phyloP scores from a whole-genome alignment of 2,329 filamentous ascomycete species.

The Dryadomyces sulphureus region DNA sequence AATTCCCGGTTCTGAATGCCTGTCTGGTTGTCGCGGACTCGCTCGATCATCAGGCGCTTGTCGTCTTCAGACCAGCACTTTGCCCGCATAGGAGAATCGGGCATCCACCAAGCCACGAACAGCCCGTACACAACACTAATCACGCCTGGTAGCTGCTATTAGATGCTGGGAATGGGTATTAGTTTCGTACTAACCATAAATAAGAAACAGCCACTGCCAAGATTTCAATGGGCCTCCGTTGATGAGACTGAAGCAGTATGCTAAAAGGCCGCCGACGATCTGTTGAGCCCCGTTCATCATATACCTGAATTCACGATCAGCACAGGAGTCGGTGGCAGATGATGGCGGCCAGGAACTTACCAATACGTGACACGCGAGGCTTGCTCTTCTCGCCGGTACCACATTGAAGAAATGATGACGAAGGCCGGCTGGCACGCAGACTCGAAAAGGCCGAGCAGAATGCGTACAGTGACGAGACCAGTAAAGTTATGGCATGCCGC shows the following conservation, averaged over 20 bases:
- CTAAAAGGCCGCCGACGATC: conserved; percentile 55
- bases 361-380: conserved; percentile 52
- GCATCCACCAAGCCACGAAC: conserved; percentile 49
- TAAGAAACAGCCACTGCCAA: conserved; percentile 56
- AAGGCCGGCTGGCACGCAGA: conserved; percentile 55
- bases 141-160: no score
- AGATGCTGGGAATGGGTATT: no score
- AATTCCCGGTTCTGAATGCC: conserved; percentile 41
- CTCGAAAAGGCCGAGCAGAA: conserved; percentile 56
- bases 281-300: conserved; percentile 67
- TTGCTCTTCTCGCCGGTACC: conserved; percentile 58
- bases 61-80: conserved; percentile 54
- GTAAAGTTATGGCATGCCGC: conserved; percentile 46
- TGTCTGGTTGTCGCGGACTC: conserved; percentile 45
- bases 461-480: conserved; percentile 44
- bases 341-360: no score
- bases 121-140: conserved; percentile 48
- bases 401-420: conserved; percentile 51
- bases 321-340: no score
- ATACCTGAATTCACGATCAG: no score
- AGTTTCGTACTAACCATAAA: no score
- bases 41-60: conserved; percentile 48
- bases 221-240: conserved; percentile 36
- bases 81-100: conserved; percentile 56
- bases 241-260: conserved; percentile 47